Conservation (phyloP, 345 rosid species). For the Excoecaria agallocha region DNA sequence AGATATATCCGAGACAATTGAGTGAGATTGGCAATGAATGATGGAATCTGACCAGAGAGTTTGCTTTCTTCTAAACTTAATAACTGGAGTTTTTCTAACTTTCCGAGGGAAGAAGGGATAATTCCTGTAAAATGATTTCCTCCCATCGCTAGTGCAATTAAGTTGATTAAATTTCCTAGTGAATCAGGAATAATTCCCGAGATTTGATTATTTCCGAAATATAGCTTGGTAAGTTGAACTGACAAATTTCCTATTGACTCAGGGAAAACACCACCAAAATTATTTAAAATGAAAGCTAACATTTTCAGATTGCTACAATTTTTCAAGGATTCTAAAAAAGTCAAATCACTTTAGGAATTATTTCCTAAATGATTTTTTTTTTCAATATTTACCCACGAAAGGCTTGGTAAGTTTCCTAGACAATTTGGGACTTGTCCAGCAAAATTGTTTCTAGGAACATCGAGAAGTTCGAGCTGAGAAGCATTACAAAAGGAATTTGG, state of each 20-base stretch:
- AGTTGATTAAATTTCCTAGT: conserved; percentile 18
- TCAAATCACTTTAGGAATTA: conserved; percentile 5
- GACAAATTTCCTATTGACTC: conserved; percentile 21
- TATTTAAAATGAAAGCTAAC: neutral
- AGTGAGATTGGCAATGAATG: conserved; percentile 20
- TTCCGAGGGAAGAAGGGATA: conserved; percentile 14
- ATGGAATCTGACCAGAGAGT: conserved; percentile 6
- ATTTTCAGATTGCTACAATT: conserved; percentile 13
- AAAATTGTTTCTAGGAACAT: neutral
- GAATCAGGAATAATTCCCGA: conserved; percentile 14
- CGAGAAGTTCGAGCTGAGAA: neutral
- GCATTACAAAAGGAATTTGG: neutral
- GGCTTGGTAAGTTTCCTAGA: neutral
- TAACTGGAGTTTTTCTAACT: neutral
- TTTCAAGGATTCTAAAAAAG: conserved; percentile 17
- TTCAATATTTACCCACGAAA: neutral
- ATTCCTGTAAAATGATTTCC: conserved; percentile 6
- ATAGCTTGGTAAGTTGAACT: neutral
- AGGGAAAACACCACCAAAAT: conserved; percentile 19
- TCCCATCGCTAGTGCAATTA: neutral
- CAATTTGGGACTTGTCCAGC: neutral
- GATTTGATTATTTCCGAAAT: neutral
- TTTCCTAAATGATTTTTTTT: conserved; percentile 12
- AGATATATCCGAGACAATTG: neutral
- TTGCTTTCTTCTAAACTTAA: neutral